Evolutionary conservation across 768 basidiomycete species (phyloP).

Genomic region (Tephrocybe sp.): DNA sequence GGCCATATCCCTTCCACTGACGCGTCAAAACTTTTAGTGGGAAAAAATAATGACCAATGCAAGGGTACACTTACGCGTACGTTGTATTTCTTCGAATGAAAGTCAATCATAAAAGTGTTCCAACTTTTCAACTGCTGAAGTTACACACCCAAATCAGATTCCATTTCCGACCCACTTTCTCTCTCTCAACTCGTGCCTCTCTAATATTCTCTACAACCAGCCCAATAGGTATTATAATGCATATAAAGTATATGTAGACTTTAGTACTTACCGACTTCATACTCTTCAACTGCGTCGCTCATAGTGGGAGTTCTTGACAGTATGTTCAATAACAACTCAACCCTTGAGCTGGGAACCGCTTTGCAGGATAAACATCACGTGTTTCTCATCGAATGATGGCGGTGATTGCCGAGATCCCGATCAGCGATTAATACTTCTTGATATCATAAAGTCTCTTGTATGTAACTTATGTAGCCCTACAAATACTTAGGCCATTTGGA

Average conservation of each 20-base stretch:
- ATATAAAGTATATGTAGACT: no score
- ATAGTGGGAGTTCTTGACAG: constrained; percentile 13
- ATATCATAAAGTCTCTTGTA: no score
- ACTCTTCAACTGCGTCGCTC: constrained; percentile 48
- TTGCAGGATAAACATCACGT: not conserved
- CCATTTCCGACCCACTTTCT: constrained; percentile 38
- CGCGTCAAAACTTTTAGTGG: constrained; percentile 7
- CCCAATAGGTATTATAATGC: no score
- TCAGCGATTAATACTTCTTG: no score
- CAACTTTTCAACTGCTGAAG: constrained; percentile 6
- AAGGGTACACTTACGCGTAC: constrained; percentile 49
- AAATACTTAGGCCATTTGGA: no score
- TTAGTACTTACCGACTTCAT: constrained; percentile 71
- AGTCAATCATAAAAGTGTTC: constrained; percentile 2
- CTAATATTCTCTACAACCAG: constrained; percentile 47
- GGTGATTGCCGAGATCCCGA: no score
- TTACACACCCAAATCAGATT: constrained; percentile 52
- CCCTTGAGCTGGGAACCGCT: no score
- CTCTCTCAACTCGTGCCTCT: constrained; percentile 49
- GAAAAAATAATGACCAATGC: not conserved
- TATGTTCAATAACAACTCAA: not conserved
- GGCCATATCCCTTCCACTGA: constrained; percentile 63
- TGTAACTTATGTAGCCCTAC: no score
- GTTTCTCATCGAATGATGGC: no score
- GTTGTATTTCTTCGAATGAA: constrained; percentile 45